Percentiles rank a stretch among this genome's conserved stretches.
phyloP scores from a whole-genome alignment of 2,329 filamentous ascomycete genomes.

The Mycogone perniciosa region DNA sequence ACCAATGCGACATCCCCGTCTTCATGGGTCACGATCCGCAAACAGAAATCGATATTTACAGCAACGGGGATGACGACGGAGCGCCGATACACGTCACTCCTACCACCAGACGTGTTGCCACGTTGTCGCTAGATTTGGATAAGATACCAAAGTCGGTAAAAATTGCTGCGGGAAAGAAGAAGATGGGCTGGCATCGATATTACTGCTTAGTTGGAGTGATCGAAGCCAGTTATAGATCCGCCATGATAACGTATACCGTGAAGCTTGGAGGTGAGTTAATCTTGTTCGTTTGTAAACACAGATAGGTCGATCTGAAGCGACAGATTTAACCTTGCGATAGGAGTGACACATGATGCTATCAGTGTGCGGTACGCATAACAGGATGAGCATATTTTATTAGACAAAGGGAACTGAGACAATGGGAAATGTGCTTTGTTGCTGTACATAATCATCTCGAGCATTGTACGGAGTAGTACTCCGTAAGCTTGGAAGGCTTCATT shows the following conservation, averaged over 20 bases:
- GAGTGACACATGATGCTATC: slow-evolving; percentile 32
- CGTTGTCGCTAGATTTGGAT: slow-evolving; percentile 29
- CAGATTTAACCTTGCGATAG: slow-evolving; percentile 16
- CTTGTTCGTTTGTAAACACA: background rate
- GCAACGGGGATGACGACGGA: slow-evolving; percentile 26
- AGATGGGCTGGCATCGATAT: slow-evolving; percentile 32
- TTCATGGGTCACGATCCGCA: slow-evolving; percentile 29
- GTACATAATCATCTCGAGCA: no score
- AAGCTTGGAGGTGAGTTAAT: slow-evolving; percentile 30
- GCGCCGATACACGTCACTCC: slow-evolving; percentile 26
- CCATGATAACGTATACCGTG: slow-evolving; percentile 32
- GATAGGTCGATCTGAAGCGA: background rate
- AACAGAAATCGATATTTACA: slow-evolving; percentile 33
- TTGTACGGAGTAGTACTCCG: no score
- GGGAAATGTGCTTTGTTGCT: no score
- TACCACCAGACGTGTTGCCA: slow-evolving; percentile 27
- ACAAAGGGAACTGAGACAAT: background rate
- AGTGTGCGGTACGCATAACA: slow-evolving; percentile 28
- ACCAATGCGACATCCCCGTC: slow-evolving; percentile 33
- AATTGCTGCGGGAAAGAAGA: slow-evolving; percentile 23
- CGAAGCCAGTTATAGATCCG: slow-evolving; percentile 33
- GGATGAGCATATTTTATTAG: background rate
- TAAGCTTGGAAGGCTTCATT: background rate
- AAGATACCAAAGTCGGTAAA: slow-evolving; percentile 29
- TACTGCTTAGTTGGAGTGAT: slow-evolving; percentile 32